Evolutionary conservation across 805 yeast species (phyloP), one percentile per base, ranked within the genome.

Genomic region (Priceomyces medius): DNA sequence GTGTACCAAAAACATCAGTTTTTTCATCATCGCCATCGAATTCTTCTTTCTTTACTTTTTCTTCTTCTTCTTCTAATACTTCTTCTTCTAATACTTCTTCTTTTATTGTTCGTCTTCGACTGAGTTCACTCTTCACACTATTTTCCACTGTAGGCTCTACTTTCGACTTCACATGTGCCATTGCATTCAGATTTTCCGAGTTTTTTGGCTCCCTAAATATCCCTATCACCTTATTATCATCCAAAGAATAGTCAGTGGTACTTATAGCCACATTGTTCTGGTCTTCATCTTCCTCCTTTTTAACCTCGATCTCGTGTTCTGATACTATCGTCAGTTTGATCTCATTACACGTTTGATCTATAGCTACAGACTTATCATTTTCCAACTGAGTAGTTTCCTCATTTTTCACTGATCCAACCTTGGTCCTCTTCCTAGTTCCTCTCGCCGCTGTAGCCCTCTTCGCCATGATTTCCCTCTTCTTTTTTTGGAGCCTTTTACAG

Each of bases 251-350:
- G n/a, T n/a, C n/a, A n/a, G n/a, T n/a, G n/a, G n/a, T n/a, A n/a
- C n/a, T n/a, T n/a, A n/a, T n/a, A n/a, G n/a, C n/a, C n/a, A n/a
- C n/a, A n/a, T n/a, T n/a, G n/a, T n/a, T n/a, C n/a, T n/a, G n/a
- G 17, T 20, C 29, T 27, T 29, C 6, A 29, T 27, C 35, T 35
- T 42, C 20, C 40, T 37, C 7, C 32, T 27, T 6, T 37, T 34
- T n/a, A 36, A 35, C 29, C 37, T 38, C 5, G 28, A 32, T 33
- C 41, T 37, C 27, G 21, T 36, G 13, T 7, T 21, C 24, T 7
- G n/a, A n/a, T n/a, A 7, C 24, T 21, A 9, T 21, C 9, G 6
- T 9, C 24, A 21, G 6, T 9, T 21, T 21, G 24, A 21, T 21
- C 24, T 21, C 24, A 21, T 9, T 21, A n/a, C n/a, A n/a, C n/a